Percentiles rank a stretch among this genome's conserved stretches.
Conservation (phyloP, 2,329 filamentous ascomycete species). For the Fusarium verrucosum region DNA sequence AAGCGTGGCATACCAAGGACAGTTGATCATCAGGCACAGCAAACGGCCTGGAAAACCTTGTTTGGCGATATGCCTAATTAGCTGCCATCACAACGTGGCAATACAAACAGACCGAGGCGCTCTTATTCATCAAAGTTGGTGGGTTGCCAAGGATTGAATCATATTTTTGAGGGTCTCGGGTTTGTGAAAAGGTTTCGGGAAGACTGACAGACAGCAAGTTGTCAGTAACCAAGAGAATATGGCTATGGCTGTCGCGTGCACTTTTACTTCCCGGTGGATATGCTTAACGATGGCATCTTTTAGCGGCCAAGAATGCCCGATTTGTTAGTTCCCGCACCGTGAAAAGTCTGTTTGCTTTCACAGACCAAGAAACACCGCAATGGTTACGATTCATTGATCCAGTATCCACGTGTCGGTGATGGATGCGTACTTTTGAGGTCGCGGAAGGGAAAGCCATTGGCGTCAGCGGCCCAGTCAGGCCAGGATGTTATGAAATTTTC, state of each 20-base stretch:
- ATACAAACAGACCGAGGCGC: neutral
- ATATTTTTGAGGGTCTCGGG: constrained; percentile 1
- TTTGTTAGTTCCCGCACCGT: constrained; percentile 19
- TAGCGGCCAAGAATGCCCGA: constrained; percentile 20
- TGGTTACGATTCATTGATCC: constrained; percentile 21
- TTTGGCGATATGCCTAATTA: constrained; percentile 27
- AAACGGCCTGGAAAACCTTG: constrained; percentile 23
- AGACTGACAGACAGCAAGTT: neutral
- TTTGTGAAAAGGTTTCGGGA: neutral
- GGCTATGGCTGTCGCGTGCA: constrained; percentile 21
- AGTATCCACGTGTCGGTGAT: constrained; percentile 30
- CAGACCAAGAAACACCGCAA: constrained; percentile 20
- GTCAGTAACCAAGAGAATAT: neutral
- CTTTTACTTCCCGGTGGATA: constrained; percentile 20
- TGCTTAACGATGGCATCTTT: constrained; percentile 19
- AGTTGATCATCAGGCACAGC: constrained; percentile 38
- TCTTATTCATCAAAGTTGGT: constrained; percentile 7
- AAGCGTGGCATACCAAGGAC: constrained; percentile 10
- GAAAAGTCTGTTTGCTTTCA: constrained; percentile 31
- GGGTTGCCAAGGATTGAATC: constrained; percentile 16
- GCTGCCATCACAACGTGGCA: constrained; percentile 30
- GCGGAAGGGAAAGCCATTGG: constrained; percentile 14
- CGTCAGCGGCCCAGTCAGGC: constrained; percentile 14
- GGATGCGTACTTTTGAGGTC: constrained; percentile 4
- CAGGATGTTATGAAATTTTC: constrained; percentile 32